Evolutionary conservation across 768 basidiomycete genomes (phyloP), one percentile per base, ranked within the genome.

Genomic region (Neoboletus brunneissimus): DNA sequence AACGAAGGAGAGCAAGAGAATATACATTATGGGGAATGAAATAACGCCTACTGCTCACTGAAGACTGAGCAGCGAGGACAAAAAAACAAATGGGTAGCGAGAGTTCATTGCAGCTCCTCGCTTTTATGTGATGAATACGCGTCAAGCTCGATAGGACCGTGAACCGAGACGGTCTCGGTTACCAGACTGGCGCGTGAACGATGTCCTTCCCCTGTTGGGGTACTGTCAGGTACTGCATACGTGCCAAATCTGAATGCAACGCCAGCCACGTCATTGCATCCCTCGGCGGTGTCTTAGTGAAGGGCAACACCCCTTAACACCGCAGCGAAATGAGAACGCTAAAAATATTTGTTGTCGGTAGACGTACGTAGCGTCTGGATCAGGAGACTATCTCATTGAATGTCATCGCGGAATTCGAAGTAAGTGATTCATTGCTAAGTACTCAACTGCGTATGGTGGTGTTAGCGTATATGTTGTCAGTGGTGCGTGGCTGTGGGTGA

Each of bases 21-120:
- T 35, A 51, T 53, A 35, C 67, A 68, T 70, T 34, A 22, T 10
- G 40, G 27, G 3, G 22, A 42, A 23, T 27, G 40, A 44, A 41
- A 51, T 45, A 55, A 35, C 4, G 18, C 32, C 60, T 13, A 8
- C 38, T 37, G 40, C 44, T 46, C 37, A 23, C 41, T 16, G 13
- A 7, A 13, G 22, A 37, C 34, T 18, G 42, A 48, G 40, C 43
- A 54, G 29, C 42, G 27, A 54, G 32, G 32, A 16, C 27, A 45
- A 41, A 5, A 22, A 12, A 9, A 22, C 16, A 31, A 27, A 31
- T 2, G 34, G 35, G 20, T 13, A 29, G 34, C 4, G 15, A 23
- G 37, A 12, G 16, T 35, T 43, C 50, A 18, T 55, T 18, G 4
- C 1, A n/a, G 13, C 6, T 34, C 20, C 20, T n/a, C 32, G 10